Evolutionary conservation across 306 rosid species (phyloP).

Genomic region (Boehmeria nivea): DNA sequence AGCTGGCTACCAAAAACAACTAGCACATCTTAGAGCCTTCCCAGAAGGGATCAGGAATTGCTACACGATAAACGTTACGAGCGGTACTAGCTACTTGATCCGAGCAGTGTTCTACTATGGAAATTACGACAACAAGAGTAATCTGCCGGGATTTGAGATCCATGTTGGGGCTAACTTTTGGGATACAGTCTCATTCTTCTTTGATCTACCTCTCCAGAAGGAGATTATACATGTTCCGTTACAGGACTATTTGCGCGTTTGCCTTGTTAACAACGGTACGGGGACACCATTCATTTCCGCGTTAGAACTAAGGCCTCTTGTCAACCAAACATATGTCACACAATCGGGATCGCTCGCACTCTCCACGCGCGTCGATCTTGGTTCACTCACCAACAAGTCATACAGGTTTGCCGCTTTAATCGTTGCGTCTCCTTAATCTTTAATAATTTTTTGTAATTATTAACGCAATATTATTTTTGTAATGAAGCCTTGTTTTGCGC

Average conservation of each 20-base stretch:
- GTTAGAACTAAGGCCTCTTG: conserved; percentile 31
- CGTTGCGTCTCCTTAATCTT: too few relatives aligned
- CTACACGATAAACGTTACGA: conserved; percentile 13
- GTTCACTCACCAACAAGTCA: neutral
- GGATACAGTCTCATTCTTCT: conserved; percentile 11
- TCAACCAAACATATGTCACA: conserved; percentile 8
- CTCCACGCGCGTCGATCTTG: neutral
- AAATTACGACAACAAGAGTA: conserved; percentile 22
- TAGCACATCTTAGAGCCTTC: conserved; percentile 29
- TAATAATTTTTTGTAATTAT: too few relatives aligned
- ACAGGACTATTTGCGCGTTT: conserved; percentile 24
- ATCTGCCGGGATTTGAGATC: conserved; percentile 20
- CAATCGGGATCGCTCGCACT: neutral
- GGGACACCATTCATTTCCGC: conserved; percentile 40
- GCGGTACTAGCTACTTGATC: conserved; percentile 23
- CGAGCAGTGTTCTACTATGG: conserved; percentile 29
- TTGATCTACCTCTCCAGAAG: neutral
- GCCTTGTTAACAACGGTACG: conserved; percentile 28
- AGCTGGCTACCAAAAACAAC: neutral
- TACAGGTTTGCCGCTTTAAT: conserved; percentile 12
- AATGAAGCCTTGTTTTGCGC: too few relatives aligned
- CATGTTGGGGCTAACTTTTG: conserved; percentile 25
- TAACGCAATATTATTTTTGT: too few relatives aligned
- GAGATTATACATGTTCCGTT: conserved; percentile 30
- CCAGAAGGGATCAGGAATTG: conserved; percentile 38